phyloP scores from a whole-genome alignment of 2,329 filamentous ascomycete species.

The Aaosphaeria pasadenensis region DNA sequence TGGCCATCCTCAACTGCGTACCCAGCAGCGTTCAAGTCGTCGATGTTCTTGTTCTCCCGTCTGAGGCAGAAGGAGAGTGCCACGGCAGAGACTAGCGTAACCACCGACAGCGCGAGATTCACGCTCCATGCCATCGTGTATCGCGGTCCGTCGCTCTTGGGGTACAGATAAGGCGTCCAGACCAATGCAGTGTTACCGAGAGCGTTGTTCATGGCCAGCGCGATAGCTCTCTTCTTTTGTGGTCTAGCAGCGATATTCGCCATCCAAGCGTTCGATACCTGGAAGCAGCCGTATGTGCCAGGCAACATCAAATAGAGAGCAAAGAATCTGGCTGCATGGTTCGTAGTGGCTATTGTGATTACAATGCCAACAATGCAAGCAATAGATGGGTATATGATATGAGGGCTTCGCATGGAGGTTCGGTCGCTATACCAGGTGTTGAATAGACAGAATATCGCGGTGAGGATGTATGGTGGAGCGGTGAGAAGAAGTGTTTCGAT shows the following conservation, averaged over 20 bases:
- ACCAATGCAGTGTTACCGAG: conserved; percentile 1
- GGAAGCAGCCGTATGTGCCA: conserved; percentile 1
- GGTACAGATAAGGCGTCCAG: conserved; percentile 1
- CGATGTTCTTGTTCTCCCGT: conserved; percentile 1
- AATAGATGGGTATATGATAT: conserved; percentile 1
- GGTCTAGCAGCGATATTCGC: conserved; percentile 1
- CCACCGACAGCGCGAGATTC: conserved; percentile 1
- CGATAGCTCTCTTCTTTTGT: not conserved
- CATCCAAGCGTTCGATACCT: conserved; percentile 2
- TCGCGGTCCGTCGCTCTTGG: conserved; percentile 1
- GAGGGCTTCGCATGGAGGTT: not conserved
- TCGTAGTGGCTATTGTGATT: conserved; percentile 1
- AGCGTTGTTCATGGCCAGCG: conserved; percentile 1
- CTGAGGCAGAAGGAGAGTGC: not conserved
- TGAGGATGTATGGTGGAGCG: conserved; percentile 1
- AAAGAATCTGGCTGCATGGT: not conserved
- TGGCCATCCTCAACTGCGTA: not conserved
- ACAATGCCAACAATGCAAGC: not conserved
- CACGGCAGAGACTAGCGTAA: not conserved
- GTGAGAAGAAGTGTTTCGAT: conserved; percentile 1
- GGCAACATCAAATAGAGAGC: conserved; percentile 1
- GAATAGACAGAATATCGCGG: conserved; percentile 1
- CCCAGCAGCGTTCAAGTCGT: not conserved
- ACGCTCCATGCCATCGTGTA: conserved; percentile 3
- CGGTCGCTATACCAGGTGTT: conserved; percentile 1